These are phyloP conservation scores for Cenchrus fungigraminus DNA, from an alignment of 176 grass and related monocot genomes.

Conservation along the genomic window DNA sequence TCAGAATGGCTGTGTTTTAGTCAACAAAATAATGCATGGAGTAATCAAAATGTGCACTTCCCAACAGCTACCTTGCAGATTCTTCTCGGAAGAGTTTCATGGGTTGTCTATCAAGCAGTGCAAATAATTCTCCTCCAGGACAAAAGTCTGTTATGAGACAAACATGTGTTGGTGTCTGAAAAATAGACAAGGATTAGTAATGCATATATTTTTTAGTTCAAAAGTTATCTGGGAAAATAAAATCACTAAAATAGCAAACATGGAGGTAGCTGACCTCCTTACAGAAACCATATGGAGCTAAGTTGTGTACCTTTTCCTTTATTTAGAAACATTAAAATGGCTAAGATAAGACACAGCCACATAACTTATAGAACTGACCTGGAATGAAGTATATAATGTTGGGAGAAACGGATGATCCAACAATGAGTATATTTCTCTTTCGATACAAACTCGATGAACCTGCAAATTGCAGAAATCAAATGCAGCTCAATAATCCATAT, in stretches of 20 bases:
- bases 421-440: slow-evolving; percentile 96
- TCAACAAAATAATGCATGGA: slow-evolving; percentile 12
- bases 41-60: background rate
- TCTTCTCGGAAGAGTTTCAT: slow-evolving; percentile 94
- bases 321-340: slow-evolving; percentile 34
- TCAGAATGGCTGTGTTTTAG: background rate
- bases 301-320: slow-evolving; percentile 9
- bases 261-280: slow-evolving; percentile 9
- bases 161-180: slow-evolving; percentile 94
- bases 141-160: slow-evolving; percentile 99
- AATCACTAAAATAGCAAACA: background rate
- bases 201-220: slow-evolving; percentile 12
- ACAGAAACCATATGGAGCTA: slow-evolving; percentile 1
- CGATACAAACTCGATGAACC: slow-evolving; percentile 94
- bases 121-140: slow-evolving; percentile 95
- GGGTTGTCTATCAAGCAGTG: slow-evolving; percentile 83
- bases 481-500: slow-evolving; percentile 17
- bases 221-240: slow-evolving; percentile 18
- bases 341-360: background rate
- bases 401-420: slow-evolving; percentile 99
- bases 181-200: slow-evolving; percentile 51
- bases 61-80: slow-evolving; percentile 73
- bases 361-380: slow-evolving; percentile 57
- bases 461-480: slow-evolving; percentile 42
- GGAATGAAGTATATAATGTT: slow-evolving; percentile 95